phyloP scores from a whole-genome alignment of 2,329 filamentous ascomycete genomes.

The Elsinoe necatrix region DNA sequence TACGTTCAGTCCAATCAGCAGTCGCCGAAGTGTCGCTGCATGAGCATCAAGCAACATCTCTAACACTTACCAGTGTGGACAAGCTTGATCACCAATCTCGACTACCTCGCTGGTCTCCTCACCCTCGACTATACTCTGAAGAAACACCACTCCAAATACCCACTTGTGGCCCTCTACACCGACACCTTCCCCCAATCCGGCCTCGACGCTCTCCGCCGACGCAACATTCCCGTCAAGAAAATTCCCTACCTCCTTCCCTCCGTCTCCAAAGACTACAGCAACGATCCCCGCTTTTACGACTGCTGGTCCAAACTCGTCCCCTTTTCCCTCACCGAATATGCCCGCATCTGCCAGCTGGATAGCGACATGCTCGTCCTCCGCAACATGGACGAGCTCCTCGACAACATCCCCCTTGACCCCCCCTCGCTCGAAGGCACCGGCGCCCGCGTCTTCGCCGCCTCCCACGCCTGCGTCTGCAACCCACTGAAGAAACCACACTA shows the following conservation, averaged over 20 bases:
- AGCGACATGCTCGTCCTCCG: slow-evolving; percentile 75
- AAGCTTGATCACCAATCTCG: slow-evolving; percentile 74
- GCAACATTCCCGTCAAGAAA: slow-evolving; percentile 60
- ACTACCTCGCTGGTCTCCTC: slow-evolving; percentile 73
- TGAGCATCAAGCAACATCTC: not conserved
- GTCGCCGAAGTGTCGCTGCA: slow-evolving; percentile 2
- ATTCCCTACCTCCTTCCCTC: slow-evolving; percentile 66
- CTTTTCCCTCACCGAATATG: slow-evolving; percentile 68
- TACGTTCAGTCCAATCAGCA: not conserved
- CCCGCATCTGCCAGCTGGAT: slow-evolving; percentile 74
- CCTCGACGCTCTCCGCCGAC: slow-evolving; percentile 58
- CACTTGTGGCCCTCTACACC: slow-evolving; percentile 75
- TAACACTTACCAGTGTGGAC: slow-evolving; percentile 57
- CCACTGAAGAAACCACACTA: slow-evolving; percentile 71
- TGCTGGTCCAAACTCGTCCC: slow-evolving; percentile 82
- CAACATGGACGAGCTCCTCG: slow-evolving; percentile 90
- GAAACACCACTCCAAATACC: slow-evolving; percentile 57
- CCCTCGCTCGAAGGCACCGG: slow-evolving; percentile 46
- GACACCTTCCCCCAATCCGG: slow-evolving; percentile 62
- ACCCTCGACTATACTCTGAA: slow-evolving; percentile 72
- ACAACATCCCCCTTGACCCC: slow-evolving; percentile 59
- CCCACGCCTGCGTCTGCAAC: slow-evolving; percentile 81
- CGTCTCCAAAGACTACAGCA: slow-evolving; percentile 56
- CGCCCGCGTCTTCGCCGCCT: slow-evolving; percentile 66
- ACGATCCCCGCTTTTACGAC: slow-evolving; percentile 79